Percentiles rank a stretch among this genome's conserved stretches.
These are phyloP conservation scores for Atkinsonella hypoxylon DNA, from an alignment of 2,329 filamentous ascomycete genomes.

Conservation along the genomic window DNA sequence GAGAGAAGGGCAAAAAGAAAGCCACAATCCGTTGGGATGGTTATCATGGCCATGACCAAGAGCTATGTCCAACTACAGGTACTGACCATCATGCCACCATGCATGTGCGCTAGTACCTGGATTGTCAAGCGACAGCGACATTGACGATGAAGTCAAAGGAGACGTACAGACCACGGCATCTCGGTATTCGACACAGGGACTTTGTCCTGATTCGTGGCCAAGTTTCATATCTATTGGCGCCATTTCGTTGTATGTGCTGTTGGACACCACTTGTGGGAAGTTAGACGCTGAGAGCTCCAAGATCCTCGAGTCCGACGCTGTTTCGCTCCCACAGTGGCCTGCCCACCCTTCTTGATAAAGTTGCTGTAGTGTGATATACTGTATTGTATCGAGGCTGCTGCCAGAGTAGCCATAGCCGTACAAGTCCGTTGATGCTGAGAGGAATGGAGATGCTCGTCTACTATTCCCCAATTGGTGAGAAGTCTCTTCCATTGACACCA, in stretches of 20 bases:
- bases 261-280: not conserved
- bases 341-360: not conserved
- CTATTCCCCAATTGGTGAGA: not conserved
- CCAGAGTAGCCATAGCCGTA: not conserved
- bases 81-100: constrained; percentile 2
- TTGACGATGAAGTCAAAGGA: not conserved
- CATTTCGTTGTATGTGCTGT: not conserved
- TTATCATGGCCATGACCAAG: not conserved
- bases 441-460: not conserved
- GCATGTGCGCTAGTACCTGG: not conserved
- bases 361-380: not conserved
- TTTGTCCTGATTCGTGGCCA: not conserved
- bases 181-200: constrained; percentile 1
- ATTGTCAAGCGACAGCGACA: not conserved
- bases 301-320: not conserved
- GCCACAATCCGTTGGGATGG: not conserved
- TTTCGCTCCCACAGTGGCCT: not conserved
- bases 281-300: not conserved
- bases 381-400: not conserved
- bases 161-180: not conserved
- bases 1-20: too few relatives aligned
- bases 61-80: constrained; percentile 1
- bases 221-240: not conserved
- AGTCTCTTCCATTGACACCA: not conserved
- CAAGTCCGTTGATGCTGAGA: not conserved